Base-by-base conservation (phyloP, 2,329 filamentous ascomycete genomes). In the Talaromyces albobiverticillius region DNA sequence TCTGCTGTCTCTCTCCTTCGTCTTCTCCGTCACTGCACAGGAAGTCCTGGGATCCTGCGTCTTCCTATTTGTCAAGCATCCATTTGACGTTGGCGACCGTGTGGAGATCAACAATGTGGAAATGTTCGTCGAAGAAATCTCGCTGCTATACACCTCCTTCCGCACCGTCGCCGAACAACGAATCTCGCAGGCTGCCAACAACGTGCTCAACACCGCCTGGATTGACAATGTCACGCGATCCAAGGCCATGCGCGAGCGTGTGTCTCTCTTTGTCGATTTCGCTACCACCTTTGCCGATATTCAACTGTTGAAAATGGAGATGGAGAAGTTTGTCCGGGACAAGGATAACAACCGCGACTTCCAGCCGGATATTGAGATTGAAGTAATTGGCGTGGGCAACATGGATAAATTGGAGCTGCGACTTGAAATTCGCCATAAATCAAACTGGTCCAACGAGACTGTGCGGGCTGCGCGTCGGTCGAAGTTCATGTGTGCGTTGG, bases 21-120 rank as follows among this genome's bases (percentile, higher is more conserved):
- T 96, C 62, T 97, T 99, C 71, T 87, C 92, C 22, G 87, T 88
- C 53, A 96, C 92, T 1, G 87, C 88, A 3, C 92, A 96, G 72
- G 94, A 99, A 72, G 88, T 99, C 59, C 83, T 99, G n/a, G 93
- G 93, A 65, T 96, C 92, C 34, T 97, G 93, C 77, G 96, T 99
- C 66, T 99, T 99, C 78, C 78, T 99, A 1, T 99, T 99, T 65
- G 90, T 97, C 77, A 99, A 99, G 78, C 94, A 99, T 70, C 93
- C 94, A 0, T 97, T 89, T 70, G 94, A 99, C 68, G 91, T 97
- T 20, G 92, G 93, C 57, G 94, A 99, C 70, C 87, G 94, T 23
- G 89, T 97, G 41, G 91, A 96, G 64, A 88, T 97, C 59, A 76
- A 70, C 50, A 70, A 70, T 13, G 80, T 86, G 60, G 80, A 85